A percentile compares a stretch with the other conserved stretches of the same genome.
Conservation (phyloP, 805 yeast species). For the Myxozyma mucilagina region DNA sequence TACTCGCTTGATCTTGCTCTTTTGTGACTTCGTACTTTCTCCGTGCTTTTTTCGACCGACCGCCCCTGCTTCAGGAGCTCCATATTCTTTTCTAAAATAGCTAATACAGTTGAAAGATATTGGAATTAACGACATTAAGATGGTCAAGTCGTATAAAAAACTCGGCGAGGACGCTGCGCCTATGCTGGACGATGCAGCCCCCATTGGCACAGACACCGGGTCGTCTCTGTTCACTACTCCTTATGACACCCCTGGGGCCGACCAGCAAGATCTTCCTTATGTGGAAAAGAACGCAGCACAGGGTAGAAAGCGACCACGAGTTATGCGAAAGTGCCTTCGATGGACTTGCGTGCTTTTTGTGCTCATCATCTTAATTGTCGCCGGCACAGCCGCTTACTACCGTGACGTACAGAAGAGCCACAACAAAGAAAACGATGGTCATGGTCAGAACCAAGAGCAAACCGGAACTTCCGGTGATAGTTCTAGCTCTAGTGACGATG, state of each 20-base stretch:
- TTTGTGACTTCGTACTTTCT: no score
- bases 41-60: no score
- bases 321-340: neutral
- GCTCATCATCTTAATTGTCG: neutral
- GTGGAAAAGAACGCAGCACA: neutral
- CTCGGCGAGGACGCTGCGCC: constrained; percentile 4
- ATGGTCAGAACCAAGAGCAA: neutral
- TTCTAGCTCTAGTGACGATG: neutral
- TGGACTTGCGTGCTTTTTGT: neutral
- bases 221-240: constrained; percentile 2
- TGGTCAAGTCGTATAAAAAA: neutral
- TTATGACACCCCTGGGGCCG: constrained; percentile 1
- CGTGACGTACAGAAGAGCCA: neutral
- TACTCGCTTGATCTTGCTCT: no score
- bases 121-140: neutral
- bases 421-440: neutral
- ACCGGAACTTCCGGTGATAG: neutral
- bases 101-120: neutral
- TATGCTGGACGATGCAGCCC: neutral
- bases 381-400: neutral
- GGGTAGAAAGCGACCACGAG: neutral
- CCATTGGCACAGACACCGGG: constrained; percentile 1
- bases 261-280: neutral
- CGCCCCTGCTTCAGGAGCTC: no score
- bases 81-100: neutral